A percentile compares a stretch with the other conserved stretches of the same genome.
These are phyloP conservation scores for Phlegmacium glaucopus DNA, from an alignment of 768 basidiomycete species.

Conservation along the genomic window DNA sequence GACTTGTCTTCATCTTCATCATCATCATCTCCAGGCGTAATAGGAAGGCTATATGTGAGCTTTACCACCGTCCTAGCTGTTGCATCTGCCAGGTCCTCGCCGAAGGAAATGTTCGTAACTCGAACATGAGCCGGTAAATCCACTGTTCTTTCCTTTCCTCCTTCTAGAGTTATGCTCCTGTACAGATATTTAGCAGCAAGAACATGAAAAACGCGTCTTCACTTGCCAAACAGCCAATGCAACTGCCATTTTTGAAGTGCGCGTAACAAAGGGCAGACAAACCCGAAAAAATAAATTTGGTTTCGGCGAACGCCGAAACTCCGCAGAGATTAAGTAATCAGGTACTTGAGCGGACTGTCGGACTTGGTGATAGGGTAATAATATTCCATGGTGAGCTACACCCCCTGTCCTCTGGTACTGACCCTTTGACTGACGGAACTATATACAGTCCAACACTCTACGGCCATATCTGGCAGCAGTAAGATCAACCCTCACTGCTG, in stretches of 20 bases:
- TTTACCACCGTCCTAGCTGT: slow-evolving; percentile 65
- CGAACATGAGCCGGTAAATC: slow-evolving; percentile 64
- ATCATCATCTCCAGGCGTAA: slow-evolving; percentile 36
- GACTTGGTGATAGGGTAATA: neutral
- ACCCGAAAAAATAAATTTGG: slow-evolving; percentile 12
- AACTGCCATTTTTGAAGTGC: slow-evolving; percentile 44
- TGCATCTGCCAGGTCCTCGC: slow-evolving; percentile 63
- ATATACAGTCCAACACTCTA: slow-evolving; percentile 87
- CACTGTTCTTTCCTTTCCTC: slow-evolving; percentile 56
- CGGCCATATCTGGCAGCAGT: slow-evolving; percentile 96
- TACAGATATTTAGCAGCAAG: slow-evolving; percentile 4
- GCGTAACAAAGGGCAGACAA: slow-evolving; percentile 14
- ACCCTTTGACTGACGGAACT: slow-evolving; percentile 1
- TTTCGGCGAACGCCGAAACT: slow-evolving; percentile 36
- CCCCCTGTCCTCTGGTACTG: neutral
- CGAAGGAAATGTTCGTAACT: slow-evolving; percentile 81
- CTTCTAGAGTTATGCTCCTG: slow-evolving; percentile 62
- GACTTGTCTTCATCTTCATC: slow-evolving; percentile 43
- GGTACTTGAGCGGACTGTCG: slow-evolving; percentile 2
- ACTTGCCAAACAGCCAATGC: slow-evolving; percentile 68
- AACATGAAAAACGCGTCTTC: slow-evolving; percentile 20
- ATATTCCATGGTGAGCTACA: slow-evolving; percentile 46
- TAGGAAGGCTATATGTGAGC: slow-evolving; percentile 48
- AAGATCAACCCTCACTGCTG: slow-evolving; percentile 94
- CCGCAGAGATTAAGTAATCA: slow-evolving; percentile 31